Evolutionary conservation across 306 rosid genomes (phyloP).

Genomic region (Cucumis melo): DNA sequence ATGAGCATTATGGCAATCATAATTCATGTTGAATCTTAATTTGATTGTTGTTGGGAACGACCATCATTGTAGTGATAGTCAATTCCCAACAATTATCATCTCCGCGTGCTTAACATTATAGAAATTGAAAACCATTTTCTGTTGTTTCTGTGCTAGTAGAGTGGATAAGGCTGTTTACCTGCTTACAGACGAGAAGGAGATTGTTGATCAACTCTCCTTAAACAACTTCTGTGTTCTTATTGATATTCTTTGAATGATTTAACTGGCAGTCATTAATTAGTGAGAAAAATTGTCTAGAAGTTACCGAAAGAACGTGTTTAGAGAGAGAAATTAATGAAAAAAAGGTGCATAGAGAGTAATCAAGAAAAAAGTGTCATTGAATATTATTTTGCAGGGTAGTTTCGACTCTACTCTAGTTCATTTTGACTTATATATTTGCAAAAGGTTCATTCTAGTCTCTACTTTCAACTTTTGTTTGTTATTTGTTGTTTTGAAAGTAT

Average conservation of each 20-base stretch:
- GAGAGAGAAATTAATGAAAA: neutral
- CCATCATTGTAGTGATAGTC: too few species aligned
- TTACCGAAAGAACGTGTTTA: neutral
- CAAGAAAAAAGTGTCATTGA: neutral
- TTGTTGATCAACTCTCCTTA: neutral
- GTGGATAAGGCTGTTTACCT: neutral
- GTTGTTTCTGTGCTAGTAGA: neutral
- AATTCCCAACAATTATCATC: neutral
- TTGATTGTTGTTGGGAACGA: neutral
- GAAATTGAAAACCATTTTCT: neutral
- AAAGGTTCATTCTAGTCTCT: too few species aligned
- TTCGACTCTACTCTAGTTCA: too few species aligned
- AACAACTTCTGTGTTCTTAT: neutral
- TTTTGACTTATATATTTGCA: too few species aligned
- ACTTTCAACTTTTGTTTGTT: too few species aligned
- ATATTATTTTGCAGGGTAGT: too few species aligned
- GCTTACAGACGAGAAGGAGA: neutral
- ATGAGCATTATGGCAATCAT: neutral
- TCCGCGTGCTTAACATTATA: neutral
- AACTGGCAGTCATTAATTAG: neutral
- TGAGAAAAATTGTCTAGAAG: neutral
- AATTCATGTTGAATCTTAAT: neutral
- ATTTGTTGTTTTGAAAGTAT: too few species aligned
- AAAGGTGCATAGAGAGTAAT: neutral
- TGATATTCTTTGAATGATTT: neutral